phyloP scores from a whole-genome alignment of 179 eudicot genomes.

The Silene noctiflora region DNA sequence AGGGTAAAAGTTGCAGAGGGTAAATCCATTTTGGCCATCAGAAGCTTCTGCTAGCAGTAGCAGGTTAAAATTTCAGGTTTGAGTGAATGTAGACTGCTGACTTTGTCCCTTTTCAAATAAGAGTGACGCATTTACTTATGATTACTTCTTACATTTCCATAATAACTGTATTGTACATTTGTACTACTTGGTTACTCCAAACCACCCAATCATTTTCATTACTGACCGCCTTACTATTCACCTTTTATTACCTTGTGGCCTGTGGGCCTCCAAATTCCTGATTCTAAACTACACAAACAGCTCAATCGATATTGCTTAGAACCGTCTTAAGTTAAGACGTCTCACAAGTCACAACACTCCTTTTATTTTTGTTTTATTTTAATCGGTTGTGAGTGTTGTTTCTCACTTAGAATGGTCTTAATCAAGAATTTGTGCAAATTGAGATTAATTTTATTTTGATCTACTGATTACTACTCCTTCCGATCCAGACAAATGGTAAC shows the following conservation, averaged over 20 bases:
- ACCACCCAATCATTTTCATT: conserved; percentile 17
- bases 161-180: conserved; percentile 8
- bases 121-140: not conserved
- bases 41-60: conserved; percentile 17
- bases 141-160: not conserved
- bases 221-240: conserved; percentile 12
- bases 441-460: too few relatives aligned
- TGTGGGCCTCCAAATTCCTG: not conserved
- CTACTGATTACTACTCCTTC: too few relatives aligned
- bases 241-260: conserved; percentile 9
- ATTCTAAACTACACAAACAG: not conserved
- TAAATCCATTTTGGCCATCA: conserved; percentile 17
- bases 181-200: not conserved
- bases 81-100: conserved; percentile 21
- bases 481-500: too few relatives aligned
- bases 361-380: too few relatives aligned
- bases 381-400: too few relatives aligned
- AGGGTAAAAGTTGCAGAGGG: conserved; percentile 8
- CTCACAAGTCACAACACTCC: too few relatives aligned
- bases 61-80: not conserved
- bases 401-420: too few relatives aligned
- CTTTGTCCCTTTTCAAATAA: conserved; percentile 11
- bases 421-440: too few relatives aligned
- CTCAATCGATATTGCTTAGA: too few relatives aligned
- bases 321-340: too few relatives aligned